phyloP scores from a whole-genome alignment of 106 monocot species.

The Gastrodia elata region DNA sequence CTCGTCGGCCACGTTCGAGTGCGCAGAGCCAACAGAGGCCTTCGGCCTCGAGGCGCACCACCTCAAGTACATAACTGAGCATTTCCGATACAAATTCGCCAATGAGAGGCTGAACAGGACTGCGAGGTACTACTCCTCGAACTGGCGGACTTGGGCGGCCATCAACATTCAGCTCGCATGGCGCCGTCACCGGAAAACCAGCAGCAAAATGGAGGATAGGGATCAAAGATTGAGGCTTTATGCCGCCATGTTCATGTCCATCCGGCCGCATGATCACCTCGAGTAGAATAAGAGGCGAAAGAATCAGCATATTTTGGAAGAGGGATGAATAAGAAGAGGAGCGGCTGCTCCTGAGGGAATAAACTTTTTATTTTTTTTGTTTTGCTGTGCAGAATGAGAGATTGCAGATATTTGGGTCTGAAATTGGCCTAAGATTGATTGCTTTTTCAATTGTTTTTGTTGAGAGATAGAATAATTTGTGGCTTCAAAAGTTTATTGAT shows the following conservation, averaged over 20 bases:
- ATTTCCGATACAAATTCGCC: constrained; percentile 86
- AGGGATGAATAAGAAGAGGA: too few relatives aligned
- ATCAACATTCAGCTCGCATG: constrained; percentile 85
- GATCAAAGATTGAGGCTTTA: constrained; percentile 57
- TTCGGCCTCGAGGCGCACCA: constrained; percentile 61
- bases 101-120: constrained; percentile 83
- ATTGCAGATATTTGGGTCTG: too few relatives aligned
- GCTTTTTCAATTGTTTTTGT: too few relatives aligned
- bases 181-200: constrained; percentile 36
- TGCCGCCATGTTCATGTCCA: constrained; percentile 79
- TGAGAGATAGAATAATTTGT: too few relatives aligned
- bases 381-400: too few relatives aligned
- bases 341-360: too few relatives aligned
- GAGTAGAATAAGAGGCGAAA: constrained; percentile 26
- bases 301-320: too few relatives aligned
- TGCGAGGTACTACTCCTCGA: constrained; percentile 79
- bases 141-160: constrained; percentile 92
- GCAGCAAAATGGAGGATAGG: constrained; percentile 8
- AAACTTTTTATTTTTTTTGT: too few relatives aligned
- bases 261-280: constrained; percentile 84
- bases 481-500: too few relatives aligned
- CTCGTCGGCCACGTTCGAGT: constrained; percentile 67
- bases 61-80: constrained; percentile 76
- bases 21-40: constrained; percentile 58
- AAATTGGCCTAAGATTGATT: too few relatives aligned